A percentile compares a stretch with the other conserved stretches of the same genome.
Conservation (phyloP, 331 rosid genomes). For the Acacia pycnantha region DNA sequence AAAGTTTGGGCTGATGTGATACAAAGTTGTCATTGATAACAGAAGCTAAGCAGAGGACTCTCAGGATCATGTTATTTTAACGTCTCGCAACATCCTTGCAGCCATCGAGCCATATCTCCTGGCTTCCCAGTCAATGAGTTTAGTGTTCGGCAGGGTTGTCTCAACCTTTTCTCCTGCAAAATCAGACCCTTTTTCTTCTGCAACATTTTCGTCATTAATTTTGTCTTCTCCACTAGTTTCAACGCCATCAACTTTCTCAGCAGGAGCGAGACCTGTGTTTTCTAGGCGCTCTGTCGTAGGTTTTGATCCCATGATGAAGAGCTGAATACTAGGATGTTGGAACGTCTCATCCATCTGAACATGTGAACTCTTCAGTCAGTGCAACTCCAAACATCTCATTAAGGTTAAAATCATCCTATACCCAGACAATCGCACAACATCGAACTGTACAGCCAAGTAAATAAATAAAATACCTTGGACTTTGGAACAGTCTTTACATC, state of each 20-base stretch:
- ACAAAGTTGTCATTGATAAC: background rate
- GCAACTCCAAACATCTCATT: constrained; percentile 12
- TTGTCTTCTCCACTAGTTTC: constrained; percentile 36
- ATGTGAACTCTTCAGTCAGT: constrained; percentile 4
- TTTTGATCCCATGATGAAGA: constrained; percentile 67
- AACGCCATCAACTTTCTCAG: constrained; percentile 36
- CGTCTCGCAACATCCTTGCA: constrained; percentile 75
- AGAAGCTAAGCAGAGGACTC: background rate
- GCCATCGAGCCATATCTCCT: constrained; percentile 86
- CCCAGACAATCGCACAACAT: background rate
- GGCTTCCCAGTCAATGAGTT: constrained; percentile 80
- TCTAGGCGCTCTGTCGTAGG: constrained; percentile 30
- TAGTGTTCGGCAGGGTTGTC: constrained; percentile 32
- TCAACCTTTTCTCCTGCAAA: constrained; percentile 34
- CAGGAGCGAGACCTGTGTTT: constrained; percentile 20
- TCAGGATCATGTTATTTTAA: constrained; percentile 48
- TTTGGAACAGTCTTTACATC: constrained; percentile 74
- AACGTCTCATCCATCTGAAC: constrained; percentile 87
- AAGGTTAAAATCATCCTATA: background rate
- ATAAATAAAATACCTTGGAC: constrained; percentile 57
- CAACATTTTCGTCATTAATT: constrained; percentile 22
- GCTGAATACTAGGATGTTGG: constrained; percentile 91
- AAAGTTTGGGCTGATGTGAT: background rate
- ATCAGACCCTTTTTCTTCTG: constrained; percentile 33
- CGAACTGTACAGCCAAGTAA: background rate